A percentile compares a stretch with the other conserved stretches of the same genome.
These are phyloP conservation scores for Pseudevernia furfuracea DNA, from an alignment of 495 filamentous ascomycete genomes.

Conservation along the genomic window DNA sequence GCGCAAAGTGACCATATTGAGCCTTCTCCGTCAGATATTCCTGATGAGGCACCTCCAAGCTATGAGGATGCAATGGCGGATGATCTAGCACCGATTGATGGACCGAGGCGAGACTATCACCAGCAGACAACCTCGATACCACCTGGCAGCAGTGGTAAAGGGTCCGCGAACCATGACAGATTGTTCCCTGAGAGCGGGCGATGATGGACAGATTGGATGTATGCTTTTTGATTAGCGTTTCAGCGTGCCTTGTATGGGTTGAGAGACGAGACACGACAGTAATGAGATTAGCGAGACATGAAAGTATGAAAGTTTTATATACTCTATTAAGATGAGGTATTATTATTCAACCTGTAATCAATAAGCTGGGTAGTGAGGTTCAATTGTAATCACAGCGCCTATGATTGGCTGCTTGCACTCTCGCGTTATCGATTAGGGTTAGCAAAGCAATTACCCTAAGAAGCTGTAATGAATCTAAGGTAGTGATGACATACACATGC, in stretches of 20 bases:
- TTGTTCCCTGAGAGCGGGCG: slow-evolving; percentile 9
- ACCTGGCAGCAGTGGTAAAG: slow-evolving; percentile 28
- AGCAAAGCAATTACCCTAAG: too few species aligned
- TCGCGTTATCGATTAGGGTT: background rate
- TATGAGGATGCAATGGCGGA: slow-evolving; percentile 91
- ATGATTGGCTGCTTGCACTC: background rate
- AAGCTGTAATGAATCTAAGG: background rate
- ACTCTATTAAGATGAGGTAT: too few species aligned
- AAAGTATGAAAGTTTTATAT: background rate
- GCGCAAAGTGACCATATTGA: slow-evolving; percentile 18
- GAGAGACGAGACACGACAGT: background rate
- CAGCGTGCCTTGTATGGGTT: slow-evolving; percentile 2
- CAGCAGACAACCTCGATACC: slow-evolving; percentile 29
- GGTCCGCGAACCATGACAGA: slow-evolving; percentile 10
- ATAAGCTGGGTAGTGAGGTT: too few species aligned
- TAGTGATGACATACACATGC: background rate
- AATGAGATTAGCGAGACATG: background rate
- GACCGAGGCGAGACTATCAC: slow-evolving; percentile 56
- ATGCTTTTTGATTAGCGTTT: slow-evolving; percentile 8
- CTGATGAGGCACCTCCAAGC: slow-evolving; percentile 63
- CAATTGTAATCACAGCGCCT: background rate
- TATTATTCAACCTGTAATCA: too few species aligned
- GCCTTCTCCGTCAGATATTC: slow-evolving; percentile 32
- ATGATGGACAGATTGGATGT: slow-evolving; percentile 21
- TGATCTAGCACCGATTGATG: slow-evolving; percentile 57